Evolutionary conservation across 2,329 filamentous ascomycete genomes (phyloP).

Genomic region (Cladobotryum mycophilum): DNA sequence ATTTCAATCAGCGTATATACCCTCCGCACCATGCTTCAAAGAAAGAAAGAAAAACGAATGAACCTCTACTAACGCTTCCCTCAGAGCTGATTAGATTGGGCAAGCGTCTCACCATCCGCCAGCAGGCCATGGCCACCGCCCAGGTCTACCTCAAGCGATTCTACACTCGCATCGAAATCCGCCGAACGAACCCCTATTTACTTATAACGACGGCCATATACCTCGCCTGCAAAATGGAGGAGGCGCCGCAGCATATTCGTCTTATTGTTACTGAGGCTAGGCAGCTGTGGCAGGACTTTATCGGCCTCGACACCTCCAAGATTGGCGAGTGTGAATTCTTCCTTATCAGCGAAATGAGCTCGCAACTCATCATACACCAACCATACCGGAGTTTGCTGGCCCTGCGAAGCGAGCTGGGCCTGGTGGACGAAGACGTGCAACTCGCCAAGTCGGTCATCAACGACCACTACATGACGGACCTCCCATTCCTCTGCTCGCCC

Average conservation of each 20-base stretch:
- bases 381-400: constrained; percentile 77
- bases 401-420: constrained; percentile 60
- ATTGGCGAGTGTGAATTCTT: constrained; percentile 92
- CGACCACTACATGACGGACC: constrained; percentile 86
- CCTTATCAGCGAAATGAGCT: constrained; percentile 84
- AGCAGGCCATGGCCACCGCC: constrained; percentile 89
- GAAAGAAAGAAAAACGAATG: no score
- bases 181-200: constrained; percentile 87
- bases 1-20: constrained; percentile 76
- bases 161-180: constrained; percentile 85
- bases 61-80: not conserved
- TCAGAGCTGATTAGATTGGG: constrained; percentile 75
- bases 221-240: constrained; percentile 95
- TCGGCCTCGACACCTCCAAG: constrained; percentile 70
- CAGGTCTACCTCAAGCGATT: constrained; percentile 94
- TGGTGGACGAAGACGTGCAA: constrained; percentile 71
- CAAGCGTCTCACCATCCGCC: constrained; percentile 75
- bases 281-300: constrained; percentile 74
- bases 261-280: constrained; percentile 83
- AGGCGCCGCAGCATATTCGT: constrained; percentile 92
- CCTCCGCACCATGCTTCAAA: not conserved
- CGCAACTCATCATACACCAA: constrained; percentile 83
- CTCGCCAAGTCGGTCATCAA: constrained; percentile 82
- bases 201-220: constrained; percentile 92
- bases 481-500: constrained; percentile 80